Evolutionary conservation across 371 early-diverging fungal species (phyloP), one percentile per base, ranked within the genome.

Genomic region (Sanchytrium tribonematis): DNA sequence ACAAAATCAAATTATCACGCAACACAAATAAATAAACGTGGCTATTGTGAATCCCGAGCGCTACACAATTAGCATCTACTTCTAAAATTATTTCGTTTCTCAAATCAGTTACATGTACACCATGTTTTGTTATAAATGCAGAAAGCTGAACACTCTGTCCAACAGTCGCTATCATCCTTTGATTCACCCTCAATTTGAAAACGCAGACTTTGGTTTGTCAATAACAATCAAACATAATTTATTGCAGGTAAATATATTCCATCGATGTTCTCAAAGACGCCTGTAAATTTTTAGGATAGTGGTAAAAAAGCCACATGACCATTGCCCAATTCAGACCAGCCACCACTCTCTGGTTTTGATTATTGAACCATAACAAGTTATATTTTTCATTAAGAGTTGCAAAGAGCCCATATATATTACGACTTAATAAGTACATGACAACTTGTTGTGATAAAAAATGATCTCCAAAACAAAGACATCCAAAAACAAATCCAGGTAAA

Each of bases 51-150:
- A 5, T 12, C 5, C 48, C 22, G 12, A 48, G 22, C 22, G 48
- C 48, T 12, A 48, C 48, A 22, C 22, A 22, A 48, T 5, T 48
- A 48, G 48, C 48, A 5, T 48, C 12, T 12, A 12, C 12, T 12
- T 5, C 12, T 22, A 48, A 48, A 48, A 48, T 48, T 22, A 48
- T 48, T 22, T 48, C 12, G 22, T 48, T 48, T 22, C 22, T 48
- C 48, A 48, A 48, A 48, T 48, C 48, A 48, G 48, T 48, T 48
- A 48, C 48, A 48, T 48, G 48, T 12, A 48, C 48, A 48, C 48
- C 48, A 48, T 48, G 48, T 22, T 48, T 48, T 5, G 48, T 12
- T 12, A 22, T 22, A 48, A 48, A 48, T 22, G 22, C 48, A 48
- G 48, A 12, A 5, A 48, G 22, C 48, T 48, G 5, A 12, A 48